Evolutionary conservation across 2,329 filamentous ascomycete species (phyloP).

Genomic region (Venturia asperata): DNA sequence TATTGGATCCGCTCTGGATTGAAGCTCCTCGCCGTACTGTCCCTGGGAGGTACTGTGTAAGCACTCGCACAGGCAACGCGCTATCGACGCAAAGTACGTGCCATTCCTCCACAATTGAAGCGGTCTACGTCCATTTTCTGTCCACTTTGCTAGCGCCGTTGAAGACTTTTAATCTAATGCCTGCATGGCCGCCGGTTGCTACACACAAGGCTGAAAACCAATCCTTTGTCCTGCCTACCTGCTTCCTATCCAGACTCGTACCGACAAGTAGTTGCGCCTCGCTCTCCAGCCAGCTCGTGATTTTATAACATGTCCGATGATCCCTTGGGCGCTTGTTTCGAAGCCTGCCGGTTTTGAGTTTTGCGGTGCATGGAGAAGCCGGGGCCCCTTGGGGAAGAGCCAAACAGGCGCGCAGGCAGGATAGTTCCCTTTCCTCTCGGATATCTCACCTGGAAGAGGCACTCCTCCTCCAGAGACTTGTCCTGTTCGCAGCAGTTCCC

Average conservation of each 20-base stretch:
- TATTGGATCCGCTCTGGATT: background rate
- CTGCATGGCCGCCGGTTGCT: background rate
- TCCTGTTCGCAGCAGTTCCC: background rate
- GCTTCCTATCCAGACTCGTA: background rate
- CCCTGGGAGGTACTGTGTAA: too few species aligned
- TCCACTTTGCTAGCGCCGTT: background rate
- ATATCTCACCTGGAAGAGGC: constrained; percentile 3
- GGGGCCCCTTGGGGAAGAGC: background rate
- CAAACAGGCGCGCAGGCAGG: background rate
- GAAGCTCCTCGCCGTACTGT: background rate
- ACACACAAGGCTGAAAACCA: background rate
- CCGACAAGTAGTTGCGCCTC: background rate
- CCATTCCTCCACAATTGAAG: background rate
- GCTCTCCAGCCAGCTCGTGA: background rate
- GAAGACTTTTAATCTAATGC: background rate
- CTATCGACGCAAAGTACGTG: background rate
- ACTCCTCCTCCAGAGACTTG: background rate
- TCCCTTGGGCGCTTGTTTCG: constrained; percentile 7
- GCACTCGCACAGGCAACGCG: background rate
- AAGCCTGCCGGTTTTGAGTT: constrained; percentile 8
- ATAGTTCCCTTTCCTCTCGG: background rate
- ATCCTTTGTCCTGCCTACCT: background rate
- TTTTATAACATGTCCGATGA: background rate
- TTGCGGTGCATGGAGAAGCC: constrained; percentile 8
- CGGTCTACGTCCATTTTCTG: background rate